These are phyloP conservation scores for Pythium scleroteichum DNA, from an alignment of 352 stramenopile species.

Conservation along the genomic window DNA sequence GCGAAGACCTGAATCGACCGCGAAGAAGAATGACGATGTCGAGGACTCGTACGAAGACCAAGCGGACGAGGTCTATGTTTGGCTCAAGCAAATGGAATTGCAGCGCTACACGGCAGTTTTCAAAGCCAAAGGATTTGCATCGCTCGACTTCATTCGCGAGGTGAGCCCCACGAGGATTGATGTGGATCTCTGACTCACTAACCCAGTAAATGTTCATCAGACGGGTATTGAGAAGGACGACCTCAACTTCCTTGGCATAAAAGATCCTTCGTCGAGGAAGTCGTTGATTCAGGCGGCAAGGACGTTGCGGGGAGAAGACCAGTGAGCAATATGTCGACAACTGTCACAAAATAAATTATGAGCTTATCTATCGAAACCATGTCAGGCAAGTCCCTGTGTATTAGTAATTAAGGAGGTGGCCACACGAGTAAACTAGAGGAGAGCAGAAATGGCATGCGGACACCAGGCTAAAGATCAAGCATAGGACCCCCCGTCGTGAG, in stretches of 20 bases:
- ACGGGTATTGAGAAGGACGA: conserved; percentile 86
- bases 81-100: conserved; percentile 63
- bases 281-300: conserved; percentile 61
- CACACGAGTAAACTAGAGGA: conserved; percentile 1
- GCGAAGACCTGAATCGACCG: conserved; percentile 14
- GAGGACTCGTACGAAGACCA: conserved; percentile 49
- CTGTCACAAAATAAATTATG: conserved; percentile 31
- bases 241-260: conserved; percentile 85
- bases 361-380: conserved; percentile 11
- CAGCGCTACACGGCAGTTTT: conserved; percentile 65
- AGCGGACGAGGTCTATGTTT: conserved; percentile 70
- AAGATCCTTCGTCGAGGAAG: conserved; percentile 59
- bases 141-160: conserved; percentile 86
- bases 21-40: conserved; percentile 27
- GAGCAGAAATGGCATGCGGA: background rate
- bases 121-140: conserved; percentile 75
- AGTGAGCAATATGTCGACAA: conserved; percentile 4
- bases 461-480: conserved; percentile 22
- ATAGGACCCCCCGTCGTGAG: conserved; percentile 50
- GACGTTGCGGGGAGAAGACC: conserved; percentile 30
- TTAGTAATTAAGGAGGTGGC: conserved; percentile 19
- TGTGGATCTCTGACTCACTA: too few relatives aligned
- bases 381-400: conserved; percentile 6
- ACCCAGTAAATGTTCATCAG: conserved; percentile 41
- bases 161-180: conserved; percentile 40